A percentile compares a stretch with the other conserved stretches of the same genome.
phyloP scores from a whole-genome alignment of 352 stramenopile genomes.

The Blastocystis sp. region DNA sequence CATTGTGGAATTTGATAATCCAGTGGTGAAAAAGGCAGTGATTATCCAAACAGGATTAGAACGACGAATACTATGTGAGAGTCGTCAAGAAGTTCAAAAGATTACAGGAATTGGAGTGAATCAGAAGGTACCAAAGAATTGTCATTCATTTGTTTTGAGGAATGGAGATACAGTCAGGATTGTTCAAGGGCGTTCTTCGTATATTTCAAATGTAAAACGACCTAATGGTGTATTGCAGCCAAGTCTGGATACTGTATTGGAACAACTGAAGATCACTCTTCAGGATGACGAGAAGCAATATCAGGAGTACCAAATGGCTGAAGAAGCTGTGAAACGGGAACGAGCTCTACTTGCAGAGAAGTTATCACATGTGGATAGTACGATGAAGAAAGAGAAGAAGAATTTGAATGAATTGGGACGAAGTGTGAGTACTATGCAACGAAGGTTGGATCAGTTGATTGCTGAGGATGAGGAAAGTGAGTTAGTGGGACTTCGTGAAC shows the following conservation, averaged over 20 bases:
- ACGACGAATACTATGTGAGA: not conserved
- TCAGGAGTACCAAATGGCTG: not conserved
- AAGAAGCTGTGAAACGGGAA: not conserved
- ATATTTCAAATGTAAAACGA: not conserved
- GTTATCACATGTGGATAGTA: not conserved
- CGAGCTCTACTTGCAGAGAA: no score
- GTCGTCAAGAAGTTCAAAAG: not conserved
- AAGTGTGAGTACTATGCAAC: not conserved
- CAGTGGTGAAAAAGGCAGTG: constrained; percentile 2
- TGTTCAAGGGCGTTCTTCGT: not conserved
- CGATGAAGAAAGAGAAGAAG: not conserved
- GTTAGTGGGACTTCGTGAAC: not conserved
- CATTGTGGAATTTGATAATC: constrained; percentile 17
- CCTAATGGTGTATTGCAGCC: not conserved
- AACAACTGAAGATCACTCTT: not conserved
- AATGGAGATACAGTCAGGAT: not conserved
- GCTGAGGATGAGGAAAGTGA: not conserved
- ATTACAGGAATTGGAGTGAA: not conserved
- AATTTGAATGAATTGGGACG: not conserved
- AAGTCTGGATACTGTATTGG: not conserved
- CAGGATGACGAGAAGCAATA: not conserved
- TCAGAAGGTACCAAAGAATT: not conserved
- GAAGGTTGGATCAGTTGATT: not conserved
- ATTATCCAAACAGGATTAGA: not conserved
- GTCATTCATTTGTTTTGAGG: not conserved